phyloP scores from a whole-genome alignment of 495 filamentous ascomycete genomes.

The Collariella sp. region DNA sequence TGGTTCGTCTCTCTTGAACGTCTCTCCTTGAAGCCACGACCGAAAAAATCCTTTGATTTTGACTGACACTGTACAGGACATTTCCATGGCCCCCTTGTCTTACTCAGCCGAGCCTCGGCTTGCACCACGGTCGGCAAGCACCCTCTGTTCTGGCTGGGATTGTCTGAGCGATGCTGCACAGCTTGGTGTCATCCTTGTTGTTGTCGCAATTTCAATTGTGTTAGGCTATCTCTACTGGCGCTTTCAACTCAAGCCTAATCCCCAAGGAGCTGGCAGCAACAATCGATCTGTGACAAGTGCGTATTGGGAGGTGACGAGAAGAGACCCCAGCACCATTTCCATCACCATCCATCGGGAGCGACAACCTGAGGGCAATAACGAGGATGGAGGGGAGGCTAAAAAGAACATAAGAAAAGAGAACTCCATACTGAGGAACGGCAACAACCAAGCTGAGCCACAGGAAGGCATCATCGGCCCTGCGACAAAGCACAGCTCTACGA shows the following conservation, averaged over 20 bases:
- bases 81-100: background rate
- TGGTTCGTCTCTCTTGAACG: no score
- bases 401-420: background rate
- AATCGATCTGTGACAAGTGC: background rate
- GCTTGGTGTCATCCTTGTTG: constrained; percentile 14
- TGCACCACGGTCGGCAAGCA: background rate
- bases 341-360: constrained; percentile 8
- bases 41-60: background rate
- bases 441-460: background rate
- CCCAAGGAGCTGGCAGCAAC: background rate
- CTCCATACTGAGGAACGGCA: background rate
- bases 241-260: background rate
- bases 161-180: constrained; percentile 14
- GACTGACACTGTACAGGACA: background rate
- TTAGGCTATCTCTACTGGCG: constrained; percentile 4
- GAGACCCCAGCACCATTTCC: background rate
- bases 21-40: background rate
- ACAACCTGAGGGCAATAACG: background rate
- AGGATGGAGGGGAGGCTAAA: background rate
- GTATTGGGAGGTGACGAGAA: background rate
- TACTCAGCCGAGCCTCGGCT: background rate
- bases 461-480: background rate
- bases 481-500: no score
- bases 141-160: constrained; percentile 12
- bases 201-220: background rate